Evolutionary conservation across 2,329 filamentous ascomycete species (phyloP).

Genomic region (Neofusicoccum kwambonambiense): DNA sequence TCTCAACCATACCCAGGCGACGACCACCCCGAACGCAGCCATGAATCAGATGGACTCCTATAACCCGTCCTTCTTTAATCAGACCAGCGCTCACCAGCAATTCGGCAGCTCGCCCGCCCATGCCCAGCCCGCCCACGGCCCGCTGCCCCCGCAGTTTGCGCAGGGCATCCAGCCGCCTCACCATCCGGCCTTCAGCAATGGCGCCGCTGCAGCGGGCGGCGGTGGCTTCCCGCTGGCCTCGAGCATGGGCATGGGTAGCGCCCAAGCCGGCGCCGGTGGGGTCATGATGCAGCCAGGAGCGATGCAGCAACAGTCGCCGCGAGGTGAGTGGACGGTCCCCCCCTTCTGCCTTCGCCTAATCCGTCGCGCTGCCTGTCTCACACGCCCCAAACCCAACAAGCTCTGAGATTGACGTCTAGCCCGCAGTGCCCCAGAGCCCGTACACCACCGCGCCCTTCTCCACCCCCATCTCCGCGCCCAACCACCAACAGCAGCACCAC

Average conservation of each 20-base stretch:
- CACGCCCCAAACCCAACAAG: conserved; percentile 12
- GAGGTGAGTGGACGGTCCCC: conserved; percentile 36
- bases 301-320: conserved; percentile 35
- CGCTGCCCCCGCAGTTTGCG: conserved; percentile 17
- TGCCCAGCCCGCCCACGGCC: conserved; percentile 15
- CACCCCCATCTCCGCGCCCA: conserved; percentile 37
- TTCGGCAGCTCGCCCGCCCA: conserved; percentile 13
- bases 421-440: conserved; percentile 16
- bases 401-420: conserved; percentile 8
- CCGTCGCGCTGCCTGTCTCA: conserved; percentile 19
- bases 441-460: conserved; percentile 29
- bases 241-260: conserved; percentile 26
- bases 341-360: conserved; percentile 18
- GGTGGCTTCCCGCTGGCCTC: conserved; percentile 22
- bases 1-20: conserved; percentile 16
- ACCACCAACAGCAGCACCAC: conserved; percentile 29
- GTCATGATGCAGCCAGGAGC: conserved; percentile 37
- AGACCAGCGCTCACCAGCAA: conserved; percentile 11
- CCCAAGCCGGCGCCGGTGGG: conserved; percentile 22
- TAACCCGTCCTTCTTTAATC: conserved; percentile 17
- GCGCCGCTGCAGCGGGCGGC: conserved; percentile 22
- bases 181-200: conserved; percentile 30
- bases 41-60: conserved; percentile 21
- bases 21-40: conserved; percentile 18
- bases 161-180: conserved; percentile 29